Base-by-base conservation (phyloP, 192 early-diverging fungal species). In the Coemansia sp. region DNA sequence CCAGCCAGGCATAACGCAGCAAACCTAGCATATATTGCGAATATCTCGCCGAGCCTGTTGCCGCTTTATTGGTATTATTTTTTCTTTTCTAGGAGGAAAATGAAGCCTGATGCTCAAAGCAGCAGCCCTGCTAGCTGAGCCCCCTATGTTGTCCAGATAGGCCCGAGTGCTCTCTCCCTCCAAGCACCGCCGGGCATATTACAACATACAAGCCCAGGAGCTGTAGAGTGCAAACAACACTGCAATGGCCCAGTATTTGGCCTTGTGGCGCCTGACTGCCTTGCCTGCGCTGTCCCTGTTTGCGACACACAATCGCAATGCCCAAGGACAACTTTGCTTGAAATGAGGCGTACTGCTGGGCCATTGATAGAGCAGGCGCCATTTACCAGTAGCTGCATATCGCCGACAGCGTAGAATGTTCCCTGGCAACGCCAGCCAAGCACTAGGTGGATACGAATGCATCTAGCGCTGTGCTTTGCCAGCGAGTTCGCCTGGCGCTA, bases 321-420 rank as follows among this genome's bases (percentile, higher is more conserved):
- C 23, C 50, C 50, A 53, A 25, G 50, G 50, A 29, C 21, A 53
- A 14, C 51, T 53, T 25, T 53, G 25, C 51, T 53, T 53, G 11
- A 53, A 53, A 53, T 25, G 51, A 53, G 51, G 51, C 51, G 51
- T 53, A 29, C 51, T 53, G 51, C 51, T 53, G 51, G 14, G 25
- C 51, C 51, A 53, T 53, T 53, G 51, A 53, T 29, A 53, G 51
- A 53, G 51, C 51, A 29, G 12, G 25, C 51, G 51, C 51, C 51
- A 53, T 53, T 53, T 53, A 53, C 51, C 51, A 53, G 51, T 53
- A 53, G 51, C 25, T 53, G 51, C 51, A 53, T 53, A 53, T 53
- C 51, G 10, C 51, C 51, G 51, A 29, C 51, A 53, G 51, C 51
- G 25, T 15, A 53, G 51, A 53, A 53, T 29, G 12, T 53, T 53